Evolutionary conservation across 768 basidiomycete genomes (phyloP).

Genomic region (Fomitopsis serialis): DNA sequence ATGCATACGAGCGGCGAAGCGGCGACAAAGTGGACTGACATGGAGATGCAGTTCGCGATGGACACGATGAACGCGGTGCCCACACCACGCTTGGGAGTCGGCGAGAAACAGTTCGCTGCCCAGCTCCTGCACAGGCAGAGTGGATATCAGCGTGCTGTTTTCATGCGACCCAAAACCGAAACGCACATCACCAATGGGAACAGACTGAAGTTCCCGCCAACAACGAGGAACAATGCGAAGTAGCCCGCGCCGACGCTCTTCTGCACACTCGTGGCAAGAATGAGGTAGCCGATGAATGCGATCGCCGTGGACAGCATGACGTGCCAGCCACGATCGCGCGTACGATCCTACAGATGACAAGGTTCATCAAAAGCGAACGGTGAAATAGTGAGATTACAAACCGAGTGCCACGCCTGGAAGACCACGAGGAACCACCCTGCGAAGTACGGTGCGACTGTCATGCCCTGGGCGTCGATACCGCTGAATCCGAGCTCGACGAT

Average conservation of each 20-base stretch:
- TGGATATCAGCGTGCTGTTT: too few relatives aligned
- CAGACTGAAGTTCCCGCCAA: constrained; percentile 48
- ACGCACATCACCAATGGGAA: constrained; percentile 52
- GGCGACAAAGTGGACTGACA: constrained; percentile 29
- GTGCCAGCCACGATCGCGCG: constrained; percentile 49
- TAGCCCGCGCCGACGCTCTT: constrained; percentile 50
- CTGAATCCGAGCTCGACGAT: constrained; percentile 53
- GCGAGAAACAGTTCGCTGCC: constrained; percentile 54
- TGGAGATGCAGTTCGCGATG: constrained; percentile 52
- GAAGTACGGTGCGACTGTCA: constrained; percentile 53
- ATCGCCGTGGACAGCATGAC: constrained; percentile 43
- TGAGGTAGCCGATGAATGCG: constrained; percentile 48
- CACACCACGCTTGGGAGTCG: constrained; percentile 55
- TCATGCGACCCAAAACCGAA: not conserved
- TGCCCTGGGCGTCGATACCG: constrained; percentile 50
- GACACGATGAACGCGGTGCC: constrained; percentile 58
- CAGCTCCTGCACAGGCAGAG: constrained; percentile 41
- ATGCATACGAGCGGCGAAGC: not conserved
- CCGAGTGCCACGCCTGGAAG: constrained; percentile 43
- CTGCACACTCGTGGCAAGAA: constrained; percentile 45
- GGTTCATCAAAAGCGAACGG: not conserved
- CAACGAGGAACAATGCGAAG: constrained; percentile 52
- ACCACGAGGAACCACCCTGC: constrained; percentile 53
- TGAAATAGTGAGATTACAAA: not conserved
- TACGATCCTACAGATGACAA: constrained; percentile 38